Evolutionary conservation across 129 eudicot genomes (phyloP), one percentile per base, ranked within the genome.

Genomic region (Apium graveolens): DNA sequence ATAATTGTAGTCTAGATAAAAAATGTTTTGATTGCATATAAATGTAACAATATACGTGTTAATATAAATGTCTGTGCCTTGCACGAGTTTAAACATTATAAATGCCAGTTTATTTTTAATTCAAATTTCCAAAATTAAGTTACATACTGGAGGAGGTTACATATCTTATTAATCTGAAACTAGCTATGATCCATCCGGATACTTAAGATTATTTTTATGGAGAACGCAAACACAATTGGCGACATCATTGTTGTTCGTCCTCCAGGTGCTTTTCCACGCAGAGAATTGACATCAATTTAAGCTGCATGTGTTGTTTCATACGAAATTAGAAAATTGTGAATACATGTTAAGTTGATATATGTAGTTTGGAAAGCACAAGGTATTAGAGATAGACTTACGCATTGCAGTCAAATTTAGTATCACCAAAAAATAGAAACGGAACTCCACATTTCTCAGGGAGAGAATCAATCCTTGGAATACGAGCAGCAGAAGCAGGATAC

Each of bases 391-490:
- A 20, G 26, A 37, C 74, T 70, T 70, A 70, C 45, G 45, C 17
- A 37, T 70, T 70, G 74, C 74, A 70, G 70, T 65, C 20, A 5
- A 65, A 65, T 65, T 65, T 65, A 65, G 37, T 38, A 65, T 29
- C 70, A 65, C 7, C 38, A 29, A 38, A 29, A 5, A 11, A 65
- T 0, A 29, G 35, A 65, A 65, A 65, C 11, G 70, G 70, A 65
- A 29, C 8, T 26, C 38, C 70, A 65, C 70, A 65, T 65, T 65
- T 65, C 11, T 12, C 20, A 11, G 70, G 70, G 38, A 65, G 70
- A 9, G 32, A 27, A 29, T 65, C 70, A 65, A 31, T 65, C 14
- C 38, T 29, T 26, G 68, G 32, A 24, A 60, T 60, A 24, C 29
- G 68, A 60, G 68, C 68, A 24, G 32, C 68, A n/a, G 31, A 11